phyloP scores from a whole-genome alignment of 257 asterid genomes.

The Leonotis leonurus region DNA sequence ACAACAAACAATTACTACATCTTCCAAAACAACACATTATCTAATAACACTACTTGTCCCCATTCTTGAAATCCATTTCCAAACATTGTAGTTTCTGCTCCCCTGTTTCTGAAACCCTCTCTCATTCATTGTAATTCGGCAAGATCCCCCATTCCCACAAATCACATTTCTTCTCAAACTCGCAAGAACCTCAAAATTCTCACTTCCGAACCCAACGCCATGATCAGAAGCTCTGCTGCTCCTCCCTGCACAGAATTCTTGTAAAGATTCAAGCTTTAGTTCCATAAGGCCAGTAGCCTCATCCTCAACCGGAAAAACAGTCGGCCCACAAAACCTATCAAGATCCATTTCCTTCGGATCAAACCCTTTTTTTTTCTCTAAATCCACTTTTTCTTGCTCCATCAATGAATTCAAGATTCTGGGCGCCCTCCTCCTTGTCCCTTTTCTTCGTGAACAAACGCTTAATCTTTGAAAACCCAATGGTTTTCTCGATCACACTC shows the following conservation, averaged over 20 bases:
- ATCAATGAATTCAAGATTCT: conserved; percentile 20
- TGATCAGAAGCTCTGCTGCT: conserved; percentile 24
- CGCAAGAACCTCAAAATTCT: conserved; percentile 1
- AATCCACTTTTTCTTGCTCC: conserved; percentile 13
- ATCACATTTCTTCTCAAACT: conserved; percentile 5
- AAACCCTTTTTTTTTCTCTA: conserved; percentile 23
- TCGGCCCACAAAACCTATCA: not conserved
- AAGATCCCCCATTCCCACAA: conserved; percentile 35
- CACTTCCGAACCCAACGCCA: conserved; percentile 6
- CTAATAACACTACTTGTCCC: no score
- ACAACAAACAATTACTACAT: no score
- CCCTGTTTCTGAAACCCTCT: conserved; percentile 36
- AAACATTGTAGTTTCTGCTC: conserved; percentile 38
- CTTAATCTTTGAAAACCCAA: conserved; percentile 67
- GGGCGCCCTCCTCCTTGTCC: conserved; percentile 18
- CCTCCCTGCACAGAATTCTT: conserved; percentile 15
- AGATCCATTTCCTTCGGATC: not conserved
- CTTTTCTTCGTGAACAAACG: conserved; percentile 51
- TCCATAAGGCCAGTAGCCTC: conserved; percentile 63
- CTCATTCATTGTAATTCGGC: conserved; percentile 38
- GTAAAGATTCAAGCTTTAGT: conserved; percentile 43
- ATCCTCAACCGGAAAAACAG: conserved; percentile 41
- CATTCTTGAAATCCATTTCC: conserved; percentile 26
- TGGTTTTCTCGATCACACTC: conserved; percentile 49
- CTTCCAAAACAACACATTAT: no score